These are phyloP conservation scores for Plectosphaerella cucumerina DNA, from an alignment of 2,329 filamentous ascomycete genomes.

Conservation along the genomic window DNA sequence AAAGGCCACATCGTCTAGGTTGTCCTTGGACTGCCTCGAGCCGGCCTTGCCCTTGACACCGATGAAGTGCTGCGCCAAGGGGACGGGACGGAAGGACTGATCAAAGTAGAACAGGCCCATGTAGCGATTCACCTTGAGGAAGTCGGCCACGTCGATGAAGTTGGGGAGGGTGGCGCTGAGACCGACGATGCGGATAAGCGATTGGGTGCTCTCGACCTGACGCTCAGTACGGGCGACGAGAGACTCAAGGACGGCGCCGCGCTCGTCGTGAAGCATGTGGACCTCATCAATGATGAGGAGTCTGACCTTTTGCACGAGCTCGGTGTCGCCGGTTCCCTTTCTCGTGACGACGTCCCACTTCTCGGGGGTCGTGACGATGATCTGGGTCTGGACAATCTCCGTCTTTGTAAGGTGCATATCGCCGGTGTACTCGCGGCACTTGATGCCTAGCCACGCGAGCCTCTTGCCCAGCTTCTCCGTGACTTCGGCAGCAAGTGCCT, in stretches of 20 bases:
- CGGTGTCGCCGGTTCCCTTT: constrained; percentile 95
- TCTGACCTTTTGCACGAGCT: constrained; percentile 94
- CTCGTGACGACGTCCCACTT: constrained; percentile 99
- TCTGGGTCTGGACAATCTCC: constrained; percentile 92
- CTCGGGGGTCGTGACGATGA: constrained; percentile 97
- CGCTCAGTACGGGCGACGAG: constrained; percentile 91
- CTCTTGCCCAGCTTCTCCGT: constrained; percentile 91
- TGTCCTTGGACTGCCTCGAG: constrained; percentile 77
- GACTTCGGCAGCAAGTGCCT: constrained; percentile 92
- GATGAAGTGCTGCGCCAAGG: constrained; percentile 94
- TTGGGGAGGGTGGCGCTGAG: constrained; percentile 95
- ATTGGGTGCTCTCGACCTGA: constrained; percentile 97
- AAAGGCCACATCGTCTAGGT: constrained; percentile 81
- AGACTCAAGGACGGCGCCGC: constrained; percentile 92
- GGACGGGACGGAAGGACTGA: constrained; percentile 89
- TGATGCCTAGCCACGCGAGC: constrained; percentile 87
- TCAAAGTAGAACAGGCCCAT: constrained; percentile 97
- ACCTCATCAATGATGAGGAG: constrained; percentile 98
- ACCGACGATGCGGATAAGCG: constrained; percentile 91
- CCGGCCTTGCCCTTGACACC: constrained; percentile 91
- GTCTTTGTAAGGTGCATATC: constrained; percentile 98
- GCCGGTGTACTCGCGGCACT: constrained; percentile 89
- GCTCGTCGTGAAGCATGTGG: constrained; percentile 98
- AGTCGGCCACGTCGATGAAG: constrained; percentile 94
- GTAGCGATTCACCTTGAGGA: constrained; percentile 90